Evolutionary conservation across 2,329 filamentous ascomycete species (phyloP).

Genomic region (Onygenales sp.): DNA sequence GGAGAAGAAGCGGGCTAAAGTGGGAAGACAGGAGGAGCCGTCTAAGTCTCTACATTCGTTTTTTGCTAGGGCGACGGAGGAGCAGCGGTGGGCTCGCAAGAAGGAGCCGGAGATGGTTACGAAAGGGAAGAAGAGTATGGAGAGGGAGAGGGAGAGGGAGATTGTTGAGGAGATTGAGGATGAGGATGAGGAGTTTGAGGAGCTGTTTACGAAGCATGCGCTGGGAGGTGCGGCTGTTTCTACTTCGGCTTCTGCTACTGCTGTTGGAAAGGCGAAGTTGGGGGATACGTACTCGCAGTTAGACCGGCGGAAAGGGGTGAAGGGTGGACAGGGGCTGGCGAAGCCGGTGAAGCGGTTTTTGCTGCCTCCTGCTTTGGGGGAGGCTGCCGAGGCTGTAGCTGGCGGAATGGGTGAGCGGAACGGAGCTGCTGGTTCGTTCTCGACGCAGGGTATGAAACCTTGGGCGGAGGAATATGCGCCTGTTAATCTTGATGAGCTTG

Average conservation of each 20-base stretch:
- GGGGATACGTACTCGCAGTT: not conserved
- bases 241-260: constrained; percentile 12
- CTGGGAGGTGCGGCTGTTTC: constrained; percentile 9
- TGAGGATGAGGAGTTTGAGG: constrained; percentile 23
- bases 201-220: constrained; percentile 26
- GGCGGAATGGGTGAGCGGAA: not conserved
- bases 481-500: constrained; percentile 66
- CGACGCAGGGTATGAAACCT: constrained; percentile 48
- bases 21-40: constrained; percentile 12
- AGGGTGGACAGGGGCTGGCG: not conserved
- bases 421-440: not conserved
- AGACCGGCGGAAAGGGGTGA: constrained; percentile 4
- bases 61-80: constrained; percentile 29
- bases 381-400: too few relatives aligned
- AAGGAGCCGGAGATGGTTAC: not conserved
- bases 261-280: not conserved
- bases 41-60: constrained; percentile 32
- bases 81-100: constrained; percentile 26
- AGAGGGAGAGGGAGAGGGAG: constrained; percentile 7
- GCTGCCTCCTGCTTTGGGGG: constrained; percentile 8
- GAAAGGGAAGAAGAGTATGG: constrained; percentile 4
- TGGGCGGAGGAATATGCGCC: constrained; percentile 86
- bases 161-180: constrained; percentile 22
- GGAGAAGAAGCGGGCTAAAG: constrained; percentile 16
- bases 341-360: constrained; percentile 21